These are phyloP conservation scores for Lathyrus aphaca DNA, from an alignment of 306 rosid genomes.

Conservation along the genomic window DNA sequence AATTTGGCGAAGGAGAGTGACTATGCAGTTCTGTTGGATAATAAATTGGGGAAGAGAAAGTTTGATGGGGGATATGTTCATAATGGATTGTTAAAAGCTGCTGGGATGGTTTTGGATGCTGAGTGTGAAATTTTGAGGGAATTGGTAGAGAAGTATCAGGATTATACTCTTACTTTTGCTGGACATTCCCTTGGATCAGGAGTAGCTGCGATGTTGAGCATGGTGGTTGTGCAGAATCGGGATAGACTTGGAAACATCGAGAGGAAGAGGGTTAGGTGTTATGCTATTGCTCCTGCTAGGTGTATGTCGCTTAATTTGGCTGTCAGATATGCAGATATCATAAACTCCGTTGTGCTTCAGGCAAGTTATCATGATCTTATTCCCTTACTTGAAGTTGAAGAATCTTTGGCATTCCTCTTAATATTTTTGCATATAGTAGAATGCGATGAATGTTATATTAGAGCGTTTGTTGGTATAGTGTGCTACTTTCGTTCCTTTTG, in stretches of 20 bases:
- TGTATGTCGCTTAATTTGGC: conserved; percentile 93
- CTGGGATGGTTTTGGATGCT: conserved; percentile 73
- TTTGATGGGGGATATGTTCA: conserved; percentile 97
- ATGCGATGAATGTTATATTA: conserved; percentile 7
- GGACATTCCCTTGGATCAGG: conserved; percentile 99
- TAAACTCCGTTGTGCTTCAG: conserved; percentile 94
- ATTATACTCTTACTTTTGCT: conserved; percentile 81
- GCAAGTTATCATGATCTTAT: conserved; percentile 49
- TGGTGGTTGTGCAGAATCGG: conserved; percentile 74
- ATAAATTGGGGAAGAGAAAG: conserved; percentile 80
- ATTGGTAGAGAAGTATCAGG: conserved; percentile 66
- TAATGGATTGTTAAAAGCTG: conserved; percentile 90
- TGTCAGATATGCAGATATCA: conserved; percentile 92
- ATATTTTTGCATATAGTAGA: conserved; percentile 1
- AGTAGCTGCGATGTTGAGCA: conserved; percentile 74
- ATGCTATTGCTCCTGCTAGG: conserved; percentile 95
- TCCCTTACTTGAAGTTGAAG: conserved; percentile 7
- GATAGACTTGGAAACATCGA: conserved; percentile 71
- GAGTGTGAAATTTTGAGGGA: conserved; percentile 69
- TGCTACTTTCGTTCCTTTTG: not conserved
- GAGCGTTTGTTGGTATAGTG: conserved; percentile 5
- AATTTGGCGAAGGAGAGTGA: conserved; percentile 90
- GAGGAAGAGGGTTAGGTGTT: conserved; percentile 82
- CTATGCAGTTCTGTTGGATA: conserved; percentile 81
- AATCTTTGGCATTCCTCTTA: conserved; percentile 24